phyloP scores from a whole-genome alignment of 2,329 filamentous ascomycete species.

The Alternaria novae-zelandiae region DNA sequence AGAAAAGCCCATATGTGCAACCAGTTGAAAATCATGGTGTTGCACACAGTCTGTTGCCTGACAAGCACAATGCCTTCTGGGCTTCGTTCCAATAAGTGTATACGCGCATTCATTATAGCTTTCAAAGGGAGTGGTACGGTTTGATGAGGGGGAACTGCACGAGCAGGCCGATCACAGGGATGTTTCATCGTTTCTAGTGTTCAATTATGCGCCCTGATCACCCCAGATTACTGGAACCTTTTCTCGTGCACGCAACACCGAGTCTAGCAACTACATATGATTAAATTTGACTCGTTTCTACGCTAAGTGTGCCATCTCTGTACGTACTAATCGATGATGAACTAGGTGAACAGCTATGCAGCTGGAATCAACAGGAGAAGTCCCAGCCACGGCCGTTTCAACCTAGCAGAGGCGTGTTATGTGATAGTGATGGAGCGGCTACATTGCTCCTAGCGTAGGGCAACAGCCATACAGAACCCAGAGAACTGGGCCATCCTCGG shows the following conservation, averaged over 20 bases:
- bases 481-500: neutral
- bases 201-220: neutral
- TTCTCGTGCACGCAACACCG: neutral
- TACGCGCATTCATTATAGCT: neutral
- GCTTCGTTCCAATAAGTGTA: neutral
- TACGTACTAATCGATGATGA: neutral
- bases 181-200: neutral
- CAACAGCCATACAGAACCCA: neutral
- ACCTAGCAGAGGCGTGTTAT: neutral
- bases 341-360: neutral
- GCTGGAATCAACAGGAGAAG: neutral
- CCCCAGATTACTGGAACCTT: neutral
- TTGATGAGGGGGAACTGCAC: neutral
- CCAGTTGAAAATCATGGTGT: neutral
- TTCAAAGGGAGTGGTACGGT: neutral
- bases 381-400: neutral
- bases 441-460: neutral
- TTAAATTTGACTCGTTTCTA: neutral
- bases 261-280: neutral
- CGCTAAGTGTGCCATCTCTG: neutral
- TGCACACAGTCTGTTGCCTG: neutral
- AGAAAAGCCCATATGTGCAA: neutral
- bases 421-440: neutral
- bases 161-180: neutral
- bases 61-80: neutral